Conservation (phyloP, 768 basidiomycete species). For the Amanita brunnescens region DNA sequence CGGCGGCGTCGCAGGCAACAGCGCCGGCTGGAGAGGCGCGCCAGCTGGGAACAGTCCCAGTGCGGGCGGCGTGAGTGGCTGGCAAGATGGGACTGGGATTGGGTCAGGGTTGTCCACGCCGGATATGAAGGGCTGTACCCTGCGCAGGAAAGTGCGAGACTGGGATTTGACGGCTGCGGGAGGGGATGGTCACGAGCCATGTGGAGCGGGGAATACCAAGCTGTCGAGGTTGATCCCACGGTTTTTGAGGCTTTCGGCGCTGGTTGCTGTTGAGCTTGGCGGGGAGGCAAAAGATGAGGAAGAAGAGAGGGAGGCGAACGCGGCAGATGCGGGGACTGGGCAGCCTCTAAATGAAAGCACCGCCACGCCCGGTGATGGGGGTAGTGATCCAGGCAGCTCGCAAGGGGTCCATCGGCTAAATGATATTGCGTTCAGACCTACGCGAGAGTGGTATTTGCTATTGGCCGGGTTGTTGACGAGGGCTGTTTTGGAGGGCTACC, state of each 20-base stretch:
- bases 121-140: conserved; percentile 44
- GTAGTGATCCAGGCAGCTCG: conserved; percentile 2
- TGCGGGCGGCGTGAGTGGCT: conserved; percentile 55
- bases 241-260: conserved; percentile 70
- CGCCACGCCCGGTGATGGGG: conserved; percentile 13
- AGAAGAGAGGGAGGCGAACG: conserved; percentile 18
- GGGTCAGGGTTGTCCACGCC: conserved; percentile 60
- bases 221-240: conserved; percentile 57
- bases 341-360: neutral
- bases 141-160: conserved; percentile 38
- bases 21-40: conserved; percentile 2
- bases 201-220: conserved; percentile 53
- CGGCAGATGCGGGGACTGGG: neutral
- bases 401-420: conserved; percentile 20
- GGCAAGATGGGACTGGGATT: conserved; percentile 68
- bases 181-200: conserved; percentile 9
- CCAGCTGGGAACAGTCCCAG: neutral
- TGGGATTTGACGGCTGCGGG: conserved; percentile 8
- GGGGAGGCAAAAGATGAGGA: conserved; percentile 56
- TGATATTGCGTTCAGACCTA: conserved; percentile 52
- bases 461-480: conserved; percentile 69
- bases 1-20: neutral
- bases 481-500: conserved; percentile 80
- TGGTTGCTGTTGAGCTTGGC: conserved; percentile 71
- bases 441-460: conserved; percentile 76